Base-by-base conservation (phyloP, 2,329 filamentous ascomycete genomes). In the Epichloe brachyelytri region DNA sequence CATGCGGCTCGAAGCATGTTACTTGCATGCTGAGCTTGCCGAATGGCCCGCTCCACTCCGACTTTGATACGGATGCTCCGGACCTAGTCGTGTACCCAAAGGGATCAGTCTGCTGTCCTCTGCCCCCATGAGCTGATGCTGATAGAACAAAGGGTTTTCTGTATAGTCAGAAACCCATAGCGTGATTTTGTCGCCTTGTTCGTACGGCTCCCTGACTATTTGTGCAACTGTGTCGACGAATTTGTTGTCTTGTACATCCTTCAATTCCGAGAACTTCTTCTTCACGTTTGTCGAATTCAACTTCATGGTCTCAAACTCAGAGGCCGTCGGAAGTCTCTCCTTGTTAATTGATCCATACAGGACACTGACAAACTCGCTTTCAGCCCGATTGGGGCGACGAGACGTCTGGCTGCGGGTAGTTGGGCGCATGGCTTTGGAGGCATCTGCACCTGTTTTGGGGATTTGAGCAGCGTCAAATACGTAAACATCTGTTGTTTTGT, bases 161-260 rank as follows among this genome's bases (percentile, higher is more conserved):
- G 88, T 94, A 64, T 90, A 95, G 65, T 96, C 90, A 0, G 86
- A 85, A 17, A 95, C 70, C 71, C 89, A 89, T 0, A 95, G 56
- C 5, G 80, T 78, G 12, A 78, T 66, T 51, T 67, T 76, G 26
- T 76, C 72, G 20, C 62, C 61, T 6, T 58, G 19, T 33, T 72
- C 67, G 43, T 64, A 72, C 0, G 76, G 75, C 2, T 71, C 66
- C 44, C 65, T 71, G 45, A 89, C 76, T 2, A 95, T 79, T 60
- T 90, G 77, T 2, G 78, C 88, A 17, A 87, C 70, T 1, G 94
- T 62, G 61, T 95, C 80, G 58, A 76, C 80, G 60, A 83, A 94
- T 0, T 59, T 70, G 14, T 65, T 64, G 0, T 75, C 67, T 3
- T 68, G 59, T 1, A 88, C 67, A 57, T 89, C 78, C 56, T 83